Evolutionary conservation across 768 basidiomycete genomes (phyloP).

Genomic region (Russula lepida): DNA sequence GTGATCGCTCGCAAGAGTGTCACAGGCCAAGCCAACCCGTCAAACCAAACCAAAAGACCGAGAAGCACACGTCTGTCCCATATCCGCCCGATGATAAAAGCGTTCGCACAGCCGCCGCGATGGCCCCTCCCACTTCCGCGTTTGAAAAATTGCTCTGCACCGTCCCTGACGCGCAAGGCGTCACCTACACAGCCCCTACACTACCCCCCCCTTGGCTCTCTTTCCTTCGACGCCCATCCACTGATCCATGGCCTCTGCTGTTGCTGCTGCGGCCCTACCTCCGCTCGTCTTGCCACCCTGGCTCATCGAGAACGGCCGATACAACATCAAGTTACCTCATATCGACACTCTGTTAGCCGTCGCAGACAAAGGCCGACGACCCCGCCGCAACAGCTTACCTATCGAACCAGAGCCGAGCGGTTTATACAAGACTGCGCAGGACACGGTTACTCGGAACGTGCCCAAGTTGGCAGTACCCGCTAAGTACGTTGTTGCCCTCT

Average conservation of each 20-base stretch:
- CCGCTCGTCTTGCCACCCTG: conserved; percentile 9
- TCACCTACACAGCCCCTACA: not conserved
- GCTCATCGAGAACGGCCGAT: conserved; percentile 2
- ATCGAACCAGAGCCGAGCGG: conserved; percentile 10
- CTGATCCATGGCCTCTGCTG: not conserved
- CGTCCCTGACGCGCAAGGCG: not conserved
- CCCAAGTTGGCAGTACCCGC: conserved; percentile 9
- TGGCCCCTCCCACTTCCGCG: not conserved
- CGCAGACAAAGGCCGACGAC: conserved; percentile 10
- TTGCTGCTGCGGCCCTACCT: not conserved
- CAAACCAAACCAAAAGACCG: too few relatives aligned
- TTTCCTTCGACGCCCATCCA: not conserved
- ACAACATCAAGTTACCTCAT: conserved; percentile 2
- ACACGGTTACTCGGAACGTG: conserved; percentile 5
- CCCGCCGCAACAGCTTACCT: not conserved
- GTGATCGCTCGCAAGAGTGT: conserved; percentile 1
- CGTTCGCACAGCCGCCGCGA: not conserved
- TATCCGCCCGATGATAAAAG: not conserved
- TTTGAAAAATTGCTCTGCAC: not conserved
- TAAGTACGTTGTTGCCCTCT: not conserved
- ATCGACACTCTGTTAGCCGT: conserved; percentile 5
- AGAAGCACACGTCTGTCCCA: not conserved
- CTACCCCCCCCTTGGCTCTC: not conserved
- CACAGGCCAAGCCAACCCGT: not conserved
- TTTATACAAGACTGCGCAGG: conserved; percentile 13